Evolutionary conservation across 208 protist species (phyloP).

Genomic region (Leishmania gerbilli): DNA sequence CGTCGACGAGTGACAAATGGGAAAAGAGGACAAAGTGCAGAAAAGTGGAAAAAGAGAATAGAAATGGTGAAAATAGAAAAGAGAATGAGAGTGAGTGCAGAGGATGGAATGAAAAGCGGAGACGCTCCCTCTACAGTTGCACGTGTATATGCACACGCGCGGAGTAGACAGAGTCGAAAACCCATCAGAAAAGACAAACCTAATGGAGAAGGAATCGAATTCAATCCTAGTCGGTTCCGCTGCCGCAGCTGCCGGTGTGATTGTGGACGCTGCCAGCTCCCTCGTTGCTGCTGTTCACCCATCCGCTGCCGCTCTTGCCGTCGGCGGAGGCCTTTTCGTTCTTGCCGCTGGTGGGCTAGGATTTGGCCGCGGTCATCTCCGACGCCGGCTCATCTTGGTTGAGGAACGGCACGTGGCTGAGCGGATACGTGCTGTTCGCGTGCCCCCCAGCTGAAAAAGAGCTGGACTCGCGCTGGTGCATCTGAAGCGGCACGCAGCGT

Average conservation of each 20-base stretch:
- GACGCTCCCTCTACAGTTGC: not conserved
- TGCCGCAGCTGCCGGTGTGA: constrained; percentile 31
- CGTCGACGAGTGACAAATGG: not conserved
- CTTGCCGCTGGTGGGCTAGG: not conserved
- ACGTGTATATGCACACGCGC: not conserved
- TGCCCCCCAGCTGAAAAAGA: not conserved
- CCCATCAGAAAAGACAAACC: not conserved
- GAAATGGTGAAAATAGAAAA: not conserved
- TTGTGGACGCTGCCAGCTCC: constrained; percentile 29
- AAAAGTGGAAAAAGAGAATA: not conserved
- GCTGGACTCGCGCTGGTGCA: not conserved
- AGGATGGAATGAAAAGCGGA: not conserved
- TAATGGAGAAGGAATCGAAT: not conserved
- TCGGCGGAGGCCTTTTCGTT: constrained; percentile 5
- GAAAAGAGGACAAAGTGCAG: not conserved
- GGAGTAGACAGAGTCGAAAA: not conserved
- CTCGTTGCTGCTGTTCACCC: constrained; percentile 28
- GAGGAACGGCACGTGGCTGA: constrained; percentile 10
- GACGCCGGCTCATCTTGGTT: not conserved
- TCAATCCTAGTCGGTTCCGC: constrained; percentile 19
- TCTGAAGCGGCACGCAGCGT: constrained; percentile 12
- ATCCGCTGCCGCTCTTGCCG: constrained; percentile 11
- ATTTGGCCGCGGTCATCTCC: constrained; percentile 7
- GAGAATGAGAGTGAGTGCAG: constrained; percentile 4
- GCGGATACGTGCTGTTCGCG: not conserved